Evolutionary conservation across 2,329 filamentous ascomycete genomes (phyloP).

Genomic region (Huntiella savannae): DNA sequence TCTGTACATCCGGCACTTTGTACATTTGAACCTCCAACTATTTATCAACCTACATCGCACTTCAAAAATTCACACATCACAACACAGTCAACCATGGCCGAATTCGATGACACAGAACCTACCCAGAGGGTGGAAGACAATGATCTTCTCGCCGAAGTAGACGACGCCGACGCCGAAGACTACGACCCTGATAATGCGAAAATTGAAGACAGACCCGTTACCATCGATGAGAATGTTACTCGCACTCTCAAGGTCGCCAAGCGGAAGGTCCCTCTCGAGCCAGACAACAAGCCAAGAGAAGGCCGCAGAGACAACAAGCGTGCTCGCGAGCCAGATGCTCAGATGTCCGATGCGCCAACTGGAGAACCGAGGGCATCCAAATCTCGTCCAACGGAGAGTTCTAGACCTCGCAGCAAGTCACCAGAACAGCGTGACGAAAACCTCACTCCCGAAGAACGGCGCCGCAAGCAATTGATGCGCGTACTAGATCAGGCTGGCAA

Average conservation of each 20-base stretch:
- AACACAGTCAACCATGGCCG: too few species aligned
- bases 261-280: conserved; percentile 34
- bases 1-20: too few species aligned
- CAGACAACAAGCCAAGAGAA: conserved; percentile 55
- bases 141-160: conserved; percentile 46
- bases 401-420: conserved; percentile 21
- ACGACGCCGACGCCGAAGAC: conserved; percentile 50
- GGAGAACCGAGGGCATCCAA: conserved; percentile 25
- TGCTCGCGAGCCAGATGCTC: conserved; percentile 31
- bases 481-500: conserved; percentile 80
- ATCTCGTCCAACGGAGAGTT: conserved; percentile 26
- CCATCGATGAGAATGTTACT: conserved; percentile 47
- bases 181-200: conserved; percentile 47
- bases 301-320: conserved; percentile 51
- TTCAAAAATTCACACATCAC: too few species aligned
- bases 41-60: too few species aligned
- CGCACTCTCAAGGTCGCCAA: conserved; percentile 45
- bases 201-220: conserved; percentile 43
- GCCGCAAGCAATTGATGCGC: conserved; percentile 65
- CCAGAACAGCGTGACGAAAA: conserved; percentile 48
- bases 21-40: too few species aligned
- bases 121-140: conserved; percentile 24
- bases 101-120: too few species aligned
- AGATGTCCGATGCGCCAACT: conserved; percentile 23
- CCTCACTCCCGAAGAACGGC: conserved; percentile 66